Conservation (phyloP, 306 rosid genomes). For the Vachellia pachyceras region DNA sequence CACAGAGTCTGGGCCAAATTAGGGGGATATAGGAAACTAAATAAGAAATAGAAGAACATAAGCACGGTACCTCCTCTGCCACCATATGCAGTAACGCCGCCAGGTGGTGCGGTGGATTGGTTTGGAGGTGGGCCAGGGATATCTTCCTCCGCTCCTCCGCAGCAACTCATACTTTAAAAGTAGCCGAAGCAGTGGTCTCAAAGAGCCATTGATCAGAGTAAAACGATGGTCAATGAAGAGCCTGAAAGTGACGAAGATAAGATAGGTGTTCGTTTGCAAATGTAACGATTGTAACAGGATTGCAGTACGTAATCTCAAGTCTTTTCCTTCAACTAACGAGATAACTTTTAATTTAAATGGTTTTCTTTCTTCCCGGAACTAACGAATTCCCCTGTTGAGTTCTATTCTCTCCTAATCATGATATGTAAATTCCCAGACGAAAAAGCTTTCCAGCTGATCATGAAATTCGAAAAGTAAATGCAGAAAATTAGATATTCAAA, state of each 20-base stretch:
- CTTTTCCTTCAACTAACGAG: background rate
- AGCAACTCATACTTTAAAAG: slow-evolving; percentile 70
- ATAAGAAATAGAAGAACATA: no score
- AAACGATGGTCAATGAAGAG: background rate
- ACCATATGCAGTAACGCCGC: slow-evolving; percentile 76
- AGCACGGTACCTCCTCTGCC: slow-evolving; percentile 51
- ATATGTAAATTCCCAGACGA: no score
- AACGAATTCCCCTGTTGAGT: background rate
- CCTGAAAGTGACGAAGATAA: background rate
- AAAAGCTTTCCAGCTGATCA: background rate
- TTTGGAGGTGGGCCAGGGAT: slow-evolving; percentile 65
- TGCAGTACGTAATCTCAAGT: background rate
- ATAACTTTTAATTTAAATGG: no score
- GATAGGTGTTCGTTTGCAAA: background rate
- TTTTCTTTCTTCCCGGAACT: no score
- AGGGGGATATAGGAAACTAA: no score
- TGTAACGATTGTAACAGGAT: background rate
- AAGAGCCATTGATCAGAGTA: slow-evolving; percentile 34
- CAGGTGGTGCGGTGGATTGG: slow-evolving; percentile 69
- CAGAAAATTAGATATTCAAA: background rate
- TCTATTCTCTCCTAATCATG: slow-evolving; percentile 7
- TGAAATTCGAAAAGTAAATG: background rate
- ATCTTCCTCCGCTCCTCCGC: slow-evolving; percentile 85
- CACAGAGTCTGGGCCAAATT: background rate
- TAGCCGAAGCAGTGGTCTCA: slow-evolving; percentile 37